Base-by-base conservation (phyloP, 2,329 filamentous ascomycete genomes). In the Ascochyta lentis region DNA sequence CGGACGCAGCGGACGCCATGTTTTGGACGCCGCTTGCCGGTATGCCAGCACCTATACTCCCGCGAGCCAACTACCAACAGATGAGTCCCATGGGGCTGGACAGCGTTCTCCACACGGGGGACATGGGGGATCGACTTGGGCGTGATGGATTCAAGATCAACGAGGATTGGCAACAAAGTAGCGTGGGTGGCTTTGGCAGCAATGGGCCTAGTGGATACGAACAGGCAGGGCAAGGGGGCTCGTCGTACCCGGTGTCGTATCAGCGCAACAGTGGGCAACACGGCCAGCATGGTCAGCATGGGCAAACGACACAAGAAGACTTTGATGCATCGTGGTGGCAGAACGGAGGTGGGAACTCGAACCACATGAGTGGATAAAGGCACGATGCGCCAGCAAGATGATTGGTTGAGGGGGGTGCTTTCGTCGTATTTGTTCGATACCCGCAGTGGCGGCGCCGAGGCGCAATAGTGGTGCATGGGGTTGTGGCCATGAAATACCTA, bases 1-100 rank as follows among this genome's bases (percentile, higher is more conserved):
- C 66, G 3, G 62, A 63, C 23, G 44, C 62, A 1, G 58, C 62
- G 22, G 67, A 71, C 37, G 55, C 60, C 9, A 63, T 70, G 38
- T 72, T 72, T 47, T 69, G 68, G 78, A 76, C 75, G 12, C 77
- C 78, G 0, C 75, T 79, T 12, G 71, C 73, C 1, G 72, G 73
- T 2, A 68, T 78, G 50, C 74, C 70, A 45, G 73, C 76, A 7
- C 77, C 78, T 3, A 71, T 74, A 6, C 45, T 74, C 0, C 66
- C 66, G 1, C 61, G 68, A n/a, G 67, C 56, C 37, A 68, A 52
- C 33, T 68, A 65, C 53, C 58, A 61, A 24, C 65, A 68, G 26
- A 54, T 66, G 13, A 65, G 67, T 16, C 71, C 72, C 3, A 76
- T 77, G 73, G 73, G 71, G 12, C 40, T 76, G 7, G 66, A 71